Conservation (phyloP, 2,329 filamentous ascomycete genomes). For the Dactylella cylindrospora region DNA sequence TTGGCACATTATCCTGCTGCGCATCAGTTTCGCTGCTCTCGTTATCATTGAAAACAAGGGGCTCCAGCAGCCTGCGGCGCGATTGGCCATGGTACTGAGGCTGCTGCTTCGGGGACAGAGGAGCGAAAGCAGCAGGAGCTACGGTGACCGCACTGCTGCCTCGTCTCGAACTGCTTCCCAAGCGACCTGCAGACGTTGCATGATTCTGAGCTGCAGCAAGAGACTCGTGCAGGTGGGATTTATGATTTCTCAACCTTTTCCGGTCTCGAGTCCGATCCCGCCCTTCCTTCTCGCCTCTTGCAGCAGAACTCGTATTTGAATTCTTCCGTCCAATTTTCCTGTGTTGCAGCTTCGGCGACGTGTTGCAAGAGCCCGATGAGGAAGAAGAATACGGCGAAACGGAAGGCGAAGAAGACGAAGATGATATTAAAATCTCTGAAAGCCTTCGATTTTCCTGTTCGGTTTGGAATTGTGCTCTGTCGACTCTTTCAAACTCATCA, state of each 20-base stretch:
- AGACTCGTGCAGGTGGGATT: neutral
- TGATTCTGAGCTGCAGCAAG: conserved; percentile 5
- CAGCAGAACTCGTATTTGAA: neutral
- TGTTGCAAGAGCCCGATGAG: neutral
- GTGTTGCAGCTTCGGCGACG: neutral
- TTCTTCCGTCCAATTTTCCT: conserved; percentile 1
- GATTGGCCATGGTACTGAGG: conserved; percentile 6
- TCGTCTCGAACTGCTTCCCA: too few species aligned
- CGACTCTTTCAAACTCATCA: neutral
- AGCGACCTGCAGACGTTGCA: conserved; percentile 1
- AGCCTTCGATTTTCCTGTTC: conserved; percentile 6
- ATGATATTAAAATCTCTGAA: conserved; percentile 22
- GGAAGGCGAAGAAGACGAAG: conserved; percentile 15
- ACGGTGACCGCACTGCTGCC: too few species aligned
- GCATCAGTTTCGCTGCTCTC: too few species aligned
- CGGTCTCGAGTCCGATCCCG: conserved; percentile 10
- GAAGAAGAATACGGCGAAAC: conserved; percentile 13
- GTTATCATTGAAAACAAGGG: too few species aligned
- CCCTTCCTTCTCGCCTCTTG: conserved; percentile 15
- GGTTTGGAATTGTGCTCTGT: neutral
- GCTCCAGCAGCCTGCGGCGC: too few species aligned
- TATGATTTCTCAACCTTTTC: conserved; percentile 16
- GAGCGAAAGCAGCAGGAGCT: too few species aligned
- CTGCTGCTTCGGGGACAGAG: neutral
- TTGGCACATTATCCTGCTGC: too few species aligned